phyloP scores from a whole-genome alignment of 2,329 filamentous ascomycete genomes.

The Amphichorda felina region DNA sequence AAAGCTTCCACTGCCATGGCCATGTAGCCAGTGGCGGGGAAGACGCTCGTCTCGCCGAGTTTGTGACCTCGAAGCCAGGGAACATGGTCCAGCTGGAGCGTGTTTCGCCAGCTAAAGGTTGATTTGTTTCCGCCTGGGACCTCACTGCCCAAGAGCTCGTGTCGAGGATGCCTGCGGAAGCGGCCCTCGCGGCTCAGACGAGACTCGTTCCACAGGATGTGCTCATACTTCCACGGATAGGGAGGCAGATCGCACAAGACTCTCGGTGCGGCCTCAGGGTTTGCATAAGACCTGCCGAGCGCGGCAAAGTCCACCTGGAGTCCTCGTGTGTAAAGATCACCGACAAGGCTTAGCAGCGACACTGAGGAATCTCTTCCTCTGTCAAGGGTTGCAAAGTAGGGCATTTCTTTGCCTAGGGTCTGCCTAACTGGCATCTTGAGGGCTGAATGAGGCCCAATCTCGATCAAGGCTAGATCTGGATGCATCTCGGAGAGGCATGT shows the following conservation, averaged over 20 bases:
- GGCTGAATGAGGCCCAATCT: conserved; percentile 8
- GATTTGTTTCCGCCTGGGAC: conserved; percentile 11
- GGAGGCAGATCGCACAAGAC: conserved; percentile 16
- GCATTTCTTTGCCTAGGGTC: background rate
- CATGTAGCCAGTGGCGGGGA: conserved; percentile 21
- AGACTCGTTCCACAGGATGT: background rate
- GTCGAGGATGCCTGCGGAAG: conserved; percentile 25
- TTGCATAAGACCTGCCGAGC: background rate
- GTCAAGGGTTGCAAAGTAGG: background rate
- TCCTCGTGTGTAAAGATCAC: background rate
- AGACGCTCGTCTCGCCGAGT: conserved; percentile 24
- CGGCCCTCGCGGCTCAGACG: conserved; percentile 19
- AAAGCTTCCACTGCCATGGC: conserved; percentile 14
- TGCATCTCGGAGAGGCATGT: conserved; percentile 4
- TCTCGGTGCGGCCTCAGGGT: background rate
- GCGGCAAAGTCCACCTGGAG: background rate
- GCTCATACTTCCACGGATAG: conserved; percentile 14
- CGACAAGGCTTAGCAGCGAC: background rate
- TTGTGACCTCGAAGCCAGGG: conserved; percentile 30
- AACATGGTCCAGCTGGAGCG: conserved; percentile 1
- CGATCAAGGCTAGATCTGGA: conserved; percentile 11
- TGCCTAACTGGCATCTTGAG: conserved; percentile 3
- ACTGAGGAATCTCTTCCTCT: background rate
- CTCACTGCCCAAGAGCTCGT: conserved; percentile 29
- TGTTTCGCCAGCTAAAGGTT: conserved; percentile 4